Base-by-base conservation (phyloP, 2,329 filamentous ascomycete species). In the Epichloe uncinata region DNA sequence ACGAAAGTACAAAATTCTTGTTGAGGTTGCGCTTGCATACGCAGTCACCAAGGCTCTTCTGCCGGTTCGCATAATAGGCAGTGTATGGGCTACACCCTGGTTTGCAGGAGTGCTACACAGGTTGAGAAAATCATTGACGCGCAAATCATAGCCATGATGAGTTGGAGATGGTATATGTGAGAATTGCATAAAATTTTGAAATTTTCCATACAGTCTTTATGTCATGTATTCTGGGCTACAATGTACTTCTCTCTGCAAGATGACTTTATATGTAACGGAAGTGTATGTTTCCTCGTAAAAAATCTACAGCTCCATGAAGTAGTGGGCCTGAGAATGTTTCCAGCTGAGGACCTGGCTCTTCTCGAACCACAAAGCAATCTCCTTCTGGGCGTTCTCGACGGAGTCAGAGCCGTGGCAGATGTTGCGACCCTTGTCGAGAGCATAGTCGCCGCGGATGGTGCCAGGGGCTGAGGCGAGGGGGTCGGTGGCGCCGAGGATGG, bases 331-430 rank as follows among this genome's bases (percentile, higher is more conserved):
- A 69, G 86, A 77, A 61, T 77, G 76, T 81, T 93, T 91, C 82
- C 86, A 97, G 74, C 68, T 78, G 73, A 88, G 73, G 66, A 95
- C 69, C 73, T 97, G 93, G 61, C 81, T 82, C 61, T 86, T 77
- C 74, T 85, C 83, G 86, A 98, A 98, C 93, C 93, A 98, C 69
- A 97, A 84, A 65, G 84, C 85, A 69, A 98, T 98, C 81, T 98
- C 93, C 87, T 97, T 96, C 85, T 97, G 82, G 74, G 93, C 93
- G 78, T 82, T 95, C 83, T 98, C 93, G 73, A 98, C 91, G 69
- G 79, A 83, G 81, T 98, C 93, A 73, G 89, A 96, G 70, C 93
- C 93, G 84, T 98, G 93, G 87, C 91, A 97, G 77, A 97, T 89
- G 80, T 98, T 98, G 73, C 91, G 88, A 75, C 93, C 93, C 69